Evolutionary conservation across 176 grass and related monocot genomes (phyloP).

Genomic region (Luzula sylvatica): DNA sequence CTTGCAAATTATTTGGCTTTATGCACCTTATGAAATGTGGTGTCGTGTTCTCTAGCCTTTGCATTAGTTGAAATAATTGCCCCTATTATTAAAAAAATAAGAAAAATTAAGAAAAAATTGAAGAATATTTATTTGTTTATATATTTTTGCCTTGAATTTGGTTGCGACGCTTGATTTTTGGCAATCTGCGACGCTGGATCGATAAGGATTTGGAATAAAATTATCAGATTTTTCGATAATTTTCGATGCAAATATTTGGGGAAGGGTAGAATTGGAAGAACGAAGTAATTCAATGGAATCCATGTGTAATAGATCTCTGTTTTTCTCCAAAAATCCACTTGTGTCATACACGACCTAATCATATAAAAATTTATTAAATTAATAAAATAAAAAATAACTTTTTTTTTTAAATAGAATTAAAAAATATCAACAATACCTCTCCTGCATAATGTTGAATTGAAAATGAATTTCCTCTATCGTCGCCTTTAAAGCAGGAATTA

Average conservation of each 20-base stretch:
- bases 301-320: constrained; percentile 92
- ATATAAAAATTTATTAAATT: not conserved
- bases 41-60: constrained; percentile 91
- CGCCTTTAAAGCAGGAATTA: constrained; percentile 84
- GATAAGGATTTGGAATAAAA: constrained; percentile 41
- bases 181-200: constrained; percentile 71
- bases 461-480: constrained; percentile 84
- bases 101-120: not conserved
- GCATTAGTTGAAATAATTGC: constrained; percentile 96
- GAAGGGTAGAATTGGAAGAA: constrained; percentile 66
- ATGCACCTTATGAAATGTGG: constrained; percentile 99
- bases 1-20: constrained; percentile 97
- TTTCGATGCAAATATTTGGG: constrained; percentile 88
- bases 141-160: constrained; percentile 80
- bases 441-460: constrained; percentile 81
- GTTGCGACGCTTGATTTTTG: constrained; percentile 89
- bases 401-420: too few species aligned
- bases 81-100: constrained; percentile 37
- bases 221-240: constrained; percentile 73
- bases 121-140: not conserved
- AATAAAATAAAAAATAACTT: too few species aligned
- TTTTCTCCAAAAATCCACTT: constrained; percentile 94
- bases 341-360: constrained; percentile 53
- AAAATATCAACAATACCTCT: constrained; percentile 35
- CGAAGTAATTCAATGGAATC: constrained; percentile 85